These are phyloP conservation scores for Tagetes patula DNA, from an alignment of 129 eudicot genomes.

Conservation along the genomic window DNA sequence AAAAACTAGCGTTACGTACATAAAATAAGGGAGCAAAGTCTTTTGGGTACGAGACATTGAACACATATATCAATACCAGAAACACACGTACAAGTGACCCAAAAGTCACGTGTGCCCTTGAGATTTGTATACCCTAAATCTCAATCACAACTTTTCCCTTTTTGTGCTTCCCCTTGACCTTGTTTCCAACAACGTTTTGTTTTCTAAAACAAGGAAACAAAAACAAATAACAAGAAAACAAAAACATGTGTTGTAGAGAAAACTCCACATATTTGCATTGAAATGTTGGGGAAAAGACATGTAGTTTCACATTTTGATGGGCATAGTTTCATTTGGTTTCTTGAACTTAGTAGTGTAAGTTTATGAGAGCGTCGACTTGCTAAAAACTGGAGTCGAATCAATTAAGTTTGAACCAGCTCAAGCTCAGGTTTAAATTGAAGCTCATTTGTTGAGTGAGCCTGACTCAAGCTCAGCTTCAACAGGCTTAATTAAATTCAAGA, in stretches of 20 bases:
- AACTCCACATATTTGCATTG: conserved; percentile 34
- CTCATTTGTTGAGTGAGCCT: no score
- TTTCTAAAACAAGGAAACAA: conserved; percentile 34
- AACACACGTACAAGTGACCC: conserved; percentile 35
- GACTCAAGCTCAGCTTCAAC: no score
- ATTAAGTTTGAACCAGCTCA: not conserved
- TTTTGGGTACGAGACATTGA: conserved; percentile 32
- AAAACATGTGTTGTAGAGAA: conserved; percentile 41
- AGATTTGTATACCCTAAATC: conserved; percentile 36
- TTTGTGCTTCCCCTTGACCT: conserved; percentile 43
- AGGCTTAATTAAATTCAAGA: no score
- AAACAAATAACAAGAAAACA: conserved; percentile 30
- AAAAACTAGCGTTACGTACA: not conserved
- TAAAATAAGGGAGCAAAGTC: conserved; percentile 24
- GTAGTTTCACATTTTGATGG: conserved; percentile 29
- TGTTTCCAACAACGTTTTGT: conserved; percentile 39
- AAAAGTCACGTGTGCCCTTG: conserved; percentile 40
- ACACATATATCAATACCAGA: conserved; percentile 32
- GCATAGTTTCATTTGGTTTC: conserved; percentile 7
- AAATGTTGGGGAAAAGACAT: conserved; percentile 31
- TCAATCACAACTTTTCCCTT: conserved; percentile 38
- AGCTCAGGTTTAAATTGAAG: not conserved
- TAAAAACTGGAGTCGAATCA: not conserved
- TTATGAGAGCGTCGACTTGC: not conserved
- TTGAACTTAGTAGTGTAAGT: not conserved